Evolutionary conservation across 371 early-diverging fungal genomes (phyloP), one percentile per base, ranked within the genome.

Genomic region (Mucor saturninus): DNA sequence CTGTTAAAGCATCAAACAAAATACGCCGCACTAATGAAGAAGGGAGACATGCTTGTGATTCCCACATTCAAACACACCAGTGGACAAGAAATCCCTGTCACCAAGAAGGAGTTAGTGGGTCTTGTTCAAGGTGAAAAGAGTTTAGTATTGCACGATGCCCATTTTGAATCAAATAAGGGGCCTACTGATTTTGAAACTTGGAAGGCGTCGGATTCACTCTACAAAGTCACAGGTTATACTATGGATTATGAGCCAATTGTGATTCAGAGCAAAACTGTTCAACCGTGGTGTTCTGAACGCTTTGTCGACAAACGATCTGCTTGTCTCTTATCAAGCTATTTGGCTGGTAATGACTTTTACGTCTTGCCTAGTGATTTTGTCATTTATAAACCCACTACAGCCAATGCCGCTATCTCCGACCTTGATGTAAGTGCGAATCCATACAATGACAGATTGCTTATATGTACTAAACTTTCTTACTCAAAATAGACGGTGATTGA

Each of bases 221-320:
- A 82, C 54, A 35, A 59, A 29, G 77, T 79, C 7, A 69, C 65
- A 14, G 59, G 72, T 11, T 82, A 82, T 42, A 74, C 71, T 13
- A 73, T 75, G 54, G 77, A 82, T 42, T 82, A 82, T 56, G 80
- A 82, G 50, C 83, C 83, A 14, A 68, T 82, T 28, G 76, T 77
- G 8, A 73, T 82, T 54, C 70, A 73, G 59, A 79, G 78, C 50
- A 77, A 76, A 45, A 62, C 61, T 11, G 71, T 72, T 13, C 77
- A 76, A 40, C 75, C 80, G 15, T 82, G 80, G 82, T 76, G 83
- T 30, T 72, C 83, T 37, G 83, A 82, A 56, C 63, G 79, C 10
- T 82, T 82, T 54, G 61, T 79, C 7, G 75, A 77, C 40, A 71
- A 73, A 26, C 65, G 69, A 43, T 71, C 76, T 10, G 75, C 75